Percentiles rank a stretch among this genome's conserved stretches.
phyloP scores from a whole-genome alignment of 176 grass and related monocot genomes.

The Musa schizocarpa region DNA sequence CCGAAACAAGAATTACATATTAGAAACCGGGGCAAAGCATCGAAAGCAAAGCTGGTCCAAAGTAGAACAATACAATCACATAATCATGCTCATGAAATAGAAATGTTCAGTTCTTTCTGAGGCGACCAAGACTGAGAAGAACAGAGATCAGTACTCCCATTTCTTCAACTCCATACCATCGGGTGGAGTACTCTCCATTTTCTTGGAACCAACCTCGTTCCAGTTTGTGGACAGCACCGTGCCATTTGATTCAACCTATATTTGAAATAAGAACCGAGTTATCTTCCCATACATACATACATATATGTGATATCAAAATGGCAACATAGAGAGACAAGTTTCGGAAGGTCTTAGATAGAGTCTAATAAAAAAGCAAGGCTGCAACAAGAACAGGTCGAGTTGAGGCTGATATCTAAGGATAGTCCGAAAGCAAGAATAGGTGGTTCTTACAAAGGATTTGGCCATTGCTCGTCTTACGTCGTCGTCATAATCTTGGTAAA shows the following conservation, averaged over 20 bases:
- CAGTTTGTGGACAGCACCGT: constrained; percentile 84
- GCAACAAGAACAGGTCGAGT: background rate
- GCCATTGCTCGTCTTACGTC: constrained; percentile 41
- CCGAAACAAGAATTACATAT: no score
- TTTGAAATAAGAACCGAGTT: background rate
- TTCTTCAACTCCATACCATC: constrained; percentile 78
- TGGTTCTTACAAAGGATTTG: constrained; percentile 44
- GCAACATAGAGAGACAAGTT: background rate
- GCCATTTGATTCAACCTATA: constrained; percentile 83
- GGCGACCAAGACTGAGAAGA: background rate
- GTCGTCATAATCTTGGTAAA: constrained; percentile 42
- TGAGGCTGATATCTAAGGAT: background rate
- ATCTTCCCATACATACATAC: no score
- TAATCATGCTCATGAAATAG: background rate
- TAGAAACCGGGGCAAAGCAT: no score
- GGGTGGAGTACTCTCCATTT: constrained; percentile 53
- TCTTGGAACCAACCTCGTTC: constrained; percentile 67
- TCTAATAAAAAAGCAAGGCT: background rate
- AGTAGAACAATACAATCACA: background rate
- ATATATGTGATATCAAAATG: background rate
- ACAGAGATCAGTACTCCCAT: constrained; percentile 44
- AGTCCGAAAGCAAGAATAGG: background rate
- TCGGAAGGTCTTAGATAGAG: background rate
- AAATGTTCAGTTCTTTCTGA: background rate
- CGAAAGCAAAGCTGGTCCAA: background rate